A percentile compares a stretch with the other conserved stretches of the same genome.
These are phyloP conservation scores for Aspergillus bertholletiae DNA, from an alignment of 495 filamentous ascomycete genomes.

Conservation along the genomic window DNA sequence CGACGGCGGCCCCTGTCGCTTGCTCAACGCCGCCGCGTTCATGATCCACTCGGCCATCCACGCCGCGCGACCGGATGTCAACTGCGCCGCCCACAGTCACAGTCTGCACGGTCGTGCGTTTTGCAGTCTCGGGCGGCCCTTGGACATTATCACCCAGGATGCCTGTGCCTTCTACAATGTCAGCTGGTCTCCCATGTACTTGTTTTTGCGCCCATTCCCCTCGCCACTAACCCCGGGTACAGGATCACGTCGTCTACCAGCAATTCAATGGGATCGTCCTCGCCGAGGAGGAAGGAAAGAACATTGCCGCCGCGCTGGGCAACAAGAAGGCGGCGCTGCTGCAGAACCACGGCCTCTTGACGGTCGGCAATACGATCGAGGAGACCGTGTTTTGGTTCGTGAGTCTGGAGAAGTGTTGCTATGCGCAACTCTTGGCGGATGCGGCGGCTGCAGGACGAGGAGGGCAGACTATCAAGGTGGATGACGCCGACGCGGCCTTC, in stretches of 20 bases:
- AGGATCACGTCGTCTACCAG: constrained; percentile 62
- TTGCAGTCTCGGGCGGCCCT: constrained; percentile 58
- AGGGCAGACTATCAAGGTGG: constrained; percentile 61
- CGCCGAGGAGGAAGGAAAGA: constrained; percentile 63
- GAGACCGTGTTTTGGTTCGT: constrained; percentile 72
- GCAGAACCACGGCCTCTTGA: constrained; percentile 66
- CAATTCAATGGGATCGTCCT: constrained; percentile 73
- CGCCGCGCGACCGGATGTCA: constrained; percentile 64
- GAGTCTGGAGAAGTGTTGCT: constrained; percentile 69
- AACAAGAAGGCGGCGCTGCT: constrained; percentile 66
- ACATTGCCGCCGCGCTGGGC: constrained; percentile 63
- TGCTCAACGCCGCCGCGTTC: constrained; percentile 67
- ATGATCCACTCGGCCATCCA: constrained; percentile 69
- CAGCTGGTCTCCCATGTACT: background rate
- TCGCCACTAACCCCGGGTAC: background rate
- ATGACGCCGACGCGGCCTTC: constrained; percentile 61
- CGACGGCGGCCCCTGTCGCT: constrained; percentile 57
- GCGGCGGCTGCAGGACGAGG: constrained; percentile 67
- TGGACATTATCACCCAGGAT: constrained; percentile 75
- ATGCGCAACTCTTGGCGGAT: constrained; percentile 73
- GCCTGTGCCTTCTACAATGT: constrained; percentile 63
- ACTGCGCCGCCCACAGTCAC: constrained; percentile 71
- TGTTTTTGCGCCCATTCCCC: too few species aligned
- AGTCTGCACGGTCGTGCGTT: constrained; percentile 69
- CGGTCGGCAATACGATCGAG: constrained; percentile 55